Base-by-base conservation (phyloP, 305 asterid genomes). In the Plantago coronopus region DNA sequence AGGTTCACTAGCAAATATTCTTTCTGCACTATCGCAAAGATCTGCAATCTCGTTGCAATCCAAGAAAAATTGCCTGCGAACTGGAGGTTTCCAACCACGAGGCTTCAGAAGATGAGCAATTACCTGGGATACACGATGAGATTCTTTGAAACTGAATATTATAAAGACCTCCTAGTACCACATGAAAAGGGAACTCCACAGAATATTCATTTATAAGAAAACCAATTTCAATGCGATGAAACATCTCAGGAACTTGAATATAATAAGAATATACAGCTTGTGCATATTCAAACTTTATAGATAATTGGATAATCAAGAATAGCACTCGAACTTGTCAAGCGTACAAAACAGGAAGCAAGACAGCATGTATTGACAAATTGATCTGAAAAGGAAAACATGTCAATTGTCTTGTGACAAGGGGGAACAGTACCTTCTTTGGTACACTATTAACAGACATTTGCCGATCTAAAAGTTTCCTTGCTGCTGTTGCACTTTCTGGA, bases 11-110 rank as follows among this genome's bases (percentile, higher is more conserved):
- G 95, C 74, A 84, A 94, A 89, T 77, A 94, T 85, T 77, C 88
- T 87, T 83, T 94, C 99, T 49, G 99, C 90, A 61, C 91, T 77
- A 56, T 94, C 99, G 73, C 97, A 94, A 63, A 94, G 97, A 81
- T 94, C 99, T 40, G 95, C 94, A 72, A 94, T 83, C 83, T 94
- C 99, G 71, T 89, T 87, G 74, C 97, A 94, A 66, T 94, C 99
- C 87, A 94, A 68, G 86, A 94, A 94, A 81, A 87, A 94, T 45
- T 94, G 96, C 45, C 99, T 86, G 17, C 79, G 81, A 63, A 94
- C 97, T 55, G 99, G 99, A 48, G 97, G 99, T 79, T 90, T 94
- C 99, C 99, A 94, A 48, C 99, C 97, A 71, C 96, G 96, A 72
- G 97, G 97, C 72, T 88, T 88, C 71, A 91, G 67, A 62, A 91